Evolutionary conservation across 2,329 filamentous ascomycete genomes (phyloP).

Genomic region (Botrytis hyacinthi): DNA sequence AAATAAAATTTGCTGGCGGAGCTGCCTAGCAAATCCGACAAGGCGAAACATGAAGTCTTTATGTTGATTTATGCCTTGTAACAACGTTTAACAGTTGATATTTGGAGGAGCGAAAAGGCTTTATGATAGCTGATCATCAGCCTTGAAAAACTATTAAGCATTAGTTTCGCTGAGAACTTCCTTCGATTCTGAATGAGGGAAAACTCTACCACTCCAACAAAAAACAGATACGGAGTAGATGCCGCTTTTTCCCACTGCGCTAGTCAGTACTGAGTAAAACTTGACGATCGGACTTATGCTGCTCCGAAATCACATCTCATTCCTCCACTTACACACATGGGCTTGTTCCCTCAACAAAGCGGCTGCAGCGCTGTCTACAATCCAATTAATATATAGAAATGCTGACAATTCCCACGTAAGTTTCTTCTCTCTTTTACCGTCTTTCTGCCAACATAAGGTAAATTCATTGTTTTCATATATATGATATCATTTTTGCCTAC

Average conservation of each 20-base stretch:
- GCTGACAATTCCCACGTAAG: conserved; percentile 7
- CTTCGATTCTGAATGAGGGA: neutral
- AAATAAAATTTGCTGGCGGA: conserved; percentile 6
- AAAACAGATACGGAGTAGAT: neutral
- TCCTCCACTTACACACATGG: neutral
- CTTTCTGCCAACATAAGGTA: neutral
- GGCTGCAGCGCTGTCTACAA: neutral
- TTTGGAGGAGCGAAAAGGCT: neutral
- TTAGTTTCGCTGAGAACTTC: too few species aligned
- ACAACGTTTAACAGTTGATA: neutral
- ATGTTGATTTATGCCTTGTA: neutral
- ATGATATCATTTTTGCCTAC: neutral
- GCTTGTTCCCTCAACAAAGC: conserved; percentile 2
- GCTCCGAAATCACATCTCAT: neutral
- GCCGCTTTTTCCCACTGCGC: neutral
- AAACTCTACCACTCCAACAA: neutral
- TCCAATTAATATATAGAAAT: neutral
- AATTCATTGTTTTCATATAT: neutral
- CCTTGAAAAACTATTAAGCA: too few species aligned
- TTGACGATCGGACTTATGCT: neutral
- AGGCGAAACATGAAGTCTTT: neutral
- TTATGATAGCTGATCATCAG: neutral
- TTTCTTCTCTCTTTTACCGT: neutral
- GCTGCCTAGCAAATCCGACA: neutral
- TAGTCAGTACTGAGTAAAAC: neutral